A percentile compares a stretch with the other conserved stretches of the same genome.
Conservation (phyloP, 2,329 filamentous ascomycete genomes). For the Curvularia lunata region DNA sequence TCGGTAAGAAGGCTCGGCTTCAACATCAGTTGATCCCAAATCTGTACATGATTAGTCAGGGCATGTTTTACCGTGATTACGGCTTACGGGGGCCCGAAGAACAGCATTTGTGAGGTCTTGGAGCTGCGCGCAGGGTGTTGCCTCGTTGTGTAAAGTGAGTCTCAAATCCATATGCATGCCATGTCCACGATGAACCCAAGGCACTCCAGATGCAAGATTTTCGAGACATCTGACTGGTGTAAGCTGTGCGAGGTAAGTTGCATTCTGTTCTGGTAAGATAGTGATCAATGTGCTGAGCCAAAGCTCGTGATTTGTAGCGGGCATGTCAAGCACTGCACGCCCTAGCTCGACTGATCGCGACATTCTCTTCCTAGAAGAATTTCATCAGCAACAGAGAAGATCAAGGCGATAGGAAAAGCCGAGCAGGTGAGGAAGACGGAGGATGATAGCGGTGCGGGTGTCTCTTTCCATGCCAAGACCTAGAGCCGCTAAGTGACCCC, state of each 20-base stretch:
- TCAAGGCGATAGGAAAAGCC: neutral
- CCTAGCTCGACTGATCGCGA: conserved; percentile 41
- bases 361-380: conserved; percentile 27
- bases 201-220: conserved; percentile 30
- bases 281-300: conserved; percentile 47
- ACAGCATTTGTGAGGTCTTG: conserved; percentile 33
- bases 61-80: neutral
- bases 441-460: neutral
- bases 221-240: conserved; percentile 23
- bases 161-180: conserved; percentile 41
- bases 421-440: conserved; percentile 6
- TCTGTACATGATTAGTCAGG: conserved; percentile 26
- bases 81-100: conserved; percentile 39
- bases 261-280: conserved; percentile 36
- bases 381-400: neutral
- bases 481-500: conserved; percentile 24
- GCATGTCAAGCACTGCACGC: conserved; percentile 40
- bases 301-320: conserved; percentile 39
- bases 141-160: conserved; percentile 34
- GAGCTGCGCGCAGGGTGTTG: conserved; percentile 27
- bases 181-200: conserved; percentile 45
- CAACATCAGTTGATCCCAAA: conserved; percentile 46
- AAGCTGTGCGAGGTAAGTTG: conserved; percentile 33
- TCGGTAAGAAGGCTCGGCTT: conserved; percentile 25
- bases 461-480: conserved; percentile 27